Conservation (phyloP, 257 asterid genomes). For the Coffea eugenioides region DNA sequence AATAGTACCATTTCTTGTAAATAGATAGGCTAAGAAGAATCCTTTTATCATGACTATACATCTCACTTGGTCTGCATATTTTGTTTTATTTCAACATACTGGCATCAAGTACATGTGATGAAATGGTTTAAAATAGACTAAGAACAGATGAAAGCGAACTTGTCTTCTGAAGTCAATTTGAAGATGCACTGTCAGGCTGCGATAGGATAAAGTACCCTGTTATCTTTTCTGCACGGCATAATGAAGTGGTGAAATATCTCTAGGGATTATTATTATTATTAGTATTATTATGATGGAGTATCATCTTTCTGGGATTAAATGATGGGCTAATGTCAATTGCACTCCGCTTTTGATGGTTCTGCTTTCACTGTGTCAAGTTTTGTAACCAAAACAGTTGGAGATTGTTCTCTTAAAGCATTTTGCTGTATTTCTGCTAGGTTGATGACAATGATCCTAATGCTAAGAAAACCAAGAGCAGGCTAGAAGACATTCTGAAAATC, state of each 20-base stretch:
- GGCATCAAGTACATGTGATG: background rate
- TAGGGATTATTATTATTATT: background rate
- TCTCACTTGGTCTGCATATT: background rate
- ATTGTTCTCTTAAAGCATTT: background rate
- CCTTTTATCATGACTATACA: background rate
- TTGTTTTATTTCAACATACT: background rate
- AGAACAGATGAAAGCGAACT: background rate
- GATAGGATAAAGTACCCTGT: background rate
- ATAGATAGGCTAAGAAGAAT: background rate
- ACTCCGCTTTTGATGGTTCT: background rate
- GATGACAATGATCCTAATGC: constrained; percentile 82
- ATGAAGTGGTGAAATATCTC: background rate
- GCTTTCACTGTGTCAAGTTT: background rate
- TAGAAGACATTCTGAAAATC: constrained; percentile 63
- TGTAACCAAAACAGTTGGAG: background rate
- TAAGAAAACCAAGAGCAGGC: constrained; percentile 53
- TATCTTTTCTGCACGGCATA: background rate
- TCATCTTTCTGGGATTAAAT: no score
- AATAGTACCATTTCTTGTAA: background rate
- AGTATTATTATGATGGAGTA: background rate
- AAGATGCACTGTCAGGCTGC: background rate
- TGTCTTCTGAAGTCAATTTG: background rate
- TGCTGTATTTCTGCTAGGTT: constrained; percentile 36
- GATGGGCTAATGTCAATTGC: no score
- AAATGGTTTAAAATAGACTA: background rate